These are phyloP conservation scores for Astragalus glycyphyllos DNA, from an alignment of 306 rosid species.

Conservation along the genomic window DNA sequence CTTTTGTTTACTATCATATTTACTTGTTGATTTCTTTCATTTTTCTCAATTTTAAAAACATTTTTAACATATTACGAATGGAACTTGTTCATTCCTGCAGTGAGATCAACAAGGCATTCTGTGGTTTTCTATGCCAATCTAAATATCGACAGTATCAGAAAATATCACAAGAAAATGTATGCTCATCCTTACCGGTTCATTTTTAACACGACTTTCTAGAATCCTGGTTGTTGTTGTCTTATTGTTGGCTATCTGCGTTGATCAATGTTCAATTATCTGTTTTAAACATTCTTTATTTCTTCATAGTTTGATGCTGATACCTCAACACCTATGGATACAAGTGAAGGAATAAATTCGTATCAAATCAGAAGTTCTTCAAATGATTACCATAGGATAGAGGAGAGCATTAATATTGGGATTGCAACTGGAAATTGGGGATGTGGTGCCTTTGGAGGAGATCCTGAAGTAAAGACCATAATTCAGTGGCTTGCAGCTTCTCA, in stretches of 20 bases:
- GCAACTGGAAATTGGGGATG: constrained; percentile 99
- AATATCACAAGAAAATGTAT: constrained; percentile 49
- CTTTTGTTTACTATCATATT: neutral
- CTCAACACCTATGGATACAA: constrained; percentile 48
- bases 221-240: constrained; percentile 4
- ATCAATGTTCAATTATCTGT: constrained; percentile 17
- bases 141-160: constrained; percentile 50
- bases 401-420: constrained; percentile 60
- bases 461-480: constrained; percentile 78
- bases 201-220: constrained; percentile 25
- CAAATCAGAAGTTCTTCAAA: constrained; percentile 43
- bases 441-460: constrained; percentile 97
- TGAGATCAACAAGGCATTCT: constrained; percentile 89
- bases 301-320: constrained; percentile 48
- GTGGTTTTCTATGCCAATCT: constrained; percentile 72
- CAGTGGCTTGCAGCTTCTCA: constrained; percentile 99
- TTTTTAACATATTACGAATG: constrained; percentile 29
- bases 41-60: neutral
- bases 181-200: constrained; percentile 41
- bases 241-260: constrained; percentile 25
- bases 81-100: constrained; percentile 59
- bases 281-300: constrained; percentile 32
- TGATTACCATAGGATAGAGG: constrained; percentile 37
- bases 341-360: constrained; percentile 43
- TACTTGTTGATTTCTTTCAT: neutral